phyloP scores from a whole-genome alignment of 441 rosid species.

The Pelargonium citronellum region DNA sequence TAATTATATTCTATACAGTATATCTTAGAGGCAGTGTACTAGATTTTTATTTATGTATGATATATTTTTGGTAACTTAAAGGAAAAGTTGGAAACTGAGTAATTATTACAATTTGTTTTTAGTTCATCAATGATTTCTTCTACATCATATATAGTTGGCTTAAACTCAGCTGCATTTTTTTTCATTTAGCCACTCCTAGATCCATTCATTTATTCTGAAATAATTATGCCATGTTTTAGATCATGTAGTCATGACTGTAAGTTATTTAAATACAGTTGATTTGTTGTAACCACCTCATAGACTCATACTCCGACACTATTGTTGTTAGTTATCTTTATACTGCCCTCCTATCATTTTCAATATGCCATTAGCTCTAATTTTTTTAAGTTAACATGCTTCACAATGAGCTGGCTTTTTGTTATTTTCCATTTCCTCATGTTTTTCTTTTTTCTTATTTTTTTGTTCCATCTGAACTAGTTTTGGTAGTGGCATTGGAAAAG shows the following conservation, averaged over 20 bases:
- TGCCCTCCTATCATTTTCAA: neutral
- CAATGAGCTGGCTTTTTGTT: neutral
- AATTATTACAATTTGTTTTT: too few species aligned
- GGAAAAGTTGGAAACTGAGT: too few species aligned
- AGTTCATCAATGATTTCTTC: neutral
- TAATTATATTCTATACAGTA: neutral
- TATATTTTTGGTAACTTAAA: too few species aligned
- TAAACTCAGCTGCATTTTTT: neutral
- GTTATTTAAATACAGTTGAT: too few species aligned
- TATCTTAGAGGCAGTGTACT: neutral
- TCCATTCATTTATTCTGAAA: neutral
- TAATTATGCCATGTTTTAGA: neutral
- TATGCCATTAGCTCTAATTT: neutral
- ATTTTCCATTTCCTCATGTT: constrained; percentile 1
- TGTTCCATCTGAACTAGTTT: constrained; percentile 39
- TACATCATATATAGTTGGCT: neutral
- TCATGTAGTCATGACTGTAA: neutral
- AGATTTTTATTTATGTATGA: too few species aligned
- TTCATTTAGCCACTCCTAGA: neutral
- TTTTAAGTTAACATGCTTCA: neutral
- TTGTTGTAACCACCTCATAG: neutral
- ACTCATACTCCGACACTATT: neutral
- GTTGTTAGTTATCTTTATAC: neutral
- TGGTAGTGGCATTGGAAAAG: constrained; percentile 85
- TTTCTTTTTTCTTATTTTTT: constrained; percentile 14